phyloP scores from a whole-genome alignment of 345 rosid genomes.

The Lumnitzera littorea region DNA sequence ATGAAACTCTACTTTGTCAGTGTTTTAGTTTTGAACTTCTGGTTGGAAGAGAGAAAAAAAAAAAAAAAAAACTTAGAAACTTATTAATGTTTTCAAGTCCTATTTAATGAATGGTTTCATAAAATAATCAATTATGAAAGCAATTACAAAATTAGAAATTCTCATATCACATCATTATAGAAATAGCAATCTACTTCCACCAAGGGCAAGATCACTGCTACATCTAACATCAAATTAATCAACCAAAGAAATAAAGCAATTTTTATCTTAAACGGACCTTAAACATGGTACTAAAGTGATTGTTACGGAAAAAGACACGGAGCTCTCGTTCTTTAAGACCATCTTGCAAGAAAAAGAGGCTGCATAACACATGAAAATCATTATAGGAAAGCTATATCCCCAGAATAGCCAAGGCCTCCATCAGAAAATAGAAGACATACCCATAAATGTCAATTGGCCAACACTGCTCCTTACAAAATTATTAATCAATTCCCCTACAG shows the following conservation, averaged over 20 bases:
- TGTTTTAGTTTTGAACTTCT: too few species aligned
- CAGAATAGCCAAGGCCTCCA: constrained; percentile 2
- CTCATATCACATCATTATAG: too few species aligned
- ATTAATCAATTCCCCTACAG: constrained; percentile 67
- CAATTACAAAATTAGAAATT: too few species aligned
- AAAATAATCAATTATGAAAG: too few species aligned
- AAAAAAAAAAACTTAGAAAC: too few species aligned
- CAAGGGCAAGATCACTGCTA: too few species aligned
- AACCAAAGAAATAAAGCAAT: background rate
- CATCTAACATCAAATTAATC: too few species aligned
- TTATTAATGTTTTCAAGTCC: too few species aligned
- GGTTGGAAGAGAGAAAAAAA: too few species aligned
- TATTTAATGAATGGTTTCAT: too few species aligned
- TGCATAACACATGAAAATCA: constrained; percentile 24
- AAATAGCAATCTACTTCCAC: too few species aligned
- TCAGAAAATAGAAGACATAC: constrained; percentile 36
- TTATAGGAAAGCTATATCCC: background rate
- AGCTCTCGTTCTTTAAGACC: constrained; percentile 93
- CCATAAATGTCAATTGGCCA: constrained; percentile 84
- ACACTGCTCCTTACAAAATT: constrained; percentile 80
- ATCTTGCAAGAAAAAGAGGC: constrained; percentile 85
- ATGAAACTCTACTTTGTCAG: too few species aligned
- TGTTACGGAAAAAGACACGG: constrained; percentile 95
- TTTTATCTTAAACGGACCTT: constrained; percentile 47
- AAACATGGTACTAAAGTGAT: constrained; percentile 99